phyloP scores from a whole-genome alignment of 768 basidiomycete species.

The Amanita rimosa region DNA sequence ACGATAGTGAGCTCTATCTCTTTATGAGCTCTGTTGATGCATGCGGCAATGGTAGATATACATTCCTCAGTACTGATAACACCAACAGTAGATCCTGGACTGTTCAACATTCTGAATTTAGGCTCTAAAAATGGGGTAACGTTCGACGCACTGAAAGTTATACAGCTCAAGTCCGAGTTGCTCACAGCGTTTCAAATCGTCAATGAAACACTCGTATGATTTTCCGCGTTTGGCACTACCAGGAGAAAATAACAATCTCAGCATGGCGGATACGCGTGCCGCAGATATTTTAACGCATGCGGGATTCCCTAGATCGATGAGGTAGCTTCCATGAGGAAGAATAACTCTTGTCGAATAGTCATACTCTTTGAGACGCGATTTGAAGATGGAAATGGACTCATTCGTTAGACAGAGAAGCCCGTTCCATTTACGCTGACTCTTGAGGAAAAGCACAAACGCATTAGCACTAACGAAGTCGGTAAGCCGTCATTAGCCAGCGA shows the following conservation, averaged over 20 bases:
- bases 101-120: conserved; percentile 2
- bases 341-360: conserved; percentile 53
- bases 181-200: conserved; percentile 73
- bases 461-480: conserved; percentile 43
- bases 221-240: conserved; percentile 54
- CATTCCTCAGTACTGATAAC: conserved; percentile 47
- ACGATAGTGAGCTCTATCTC: conserved; percentile 52
- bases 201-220: conserved; percentile 73
- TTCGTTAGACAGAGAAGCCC: conserved; percentile 44
- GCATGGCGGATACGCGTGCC: background rate
- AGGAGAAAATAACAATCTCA: background rate
- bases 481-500: background rate
- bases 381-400: conserved; percentile 51
- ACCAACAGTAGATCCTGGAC: conserved; percentile 81
- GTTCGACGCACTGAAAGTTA: conserved; percentile 72
- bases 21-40: conserved; percentile 63
- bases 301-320: conserved; percentile 78
- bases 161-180: conserved; percentile 61
- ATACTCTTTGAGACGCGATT: conserved; percentile 44
- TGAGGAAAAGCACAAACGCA: conserved; percentile 75
- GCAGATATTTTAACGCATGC: too few relatives aligned
- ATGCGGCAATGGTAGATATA: conserved; percentile 53
- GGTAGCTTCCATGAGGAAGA: conserved; percentile 77
- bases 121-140: background rate
- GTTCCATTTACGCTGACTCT: conserved; percentile 76